These are phyloP conservation scores for Artemisia tridentata DNA, from an alignment of 129 eudicot genomes.

Conservation along the genomic window DNA sequence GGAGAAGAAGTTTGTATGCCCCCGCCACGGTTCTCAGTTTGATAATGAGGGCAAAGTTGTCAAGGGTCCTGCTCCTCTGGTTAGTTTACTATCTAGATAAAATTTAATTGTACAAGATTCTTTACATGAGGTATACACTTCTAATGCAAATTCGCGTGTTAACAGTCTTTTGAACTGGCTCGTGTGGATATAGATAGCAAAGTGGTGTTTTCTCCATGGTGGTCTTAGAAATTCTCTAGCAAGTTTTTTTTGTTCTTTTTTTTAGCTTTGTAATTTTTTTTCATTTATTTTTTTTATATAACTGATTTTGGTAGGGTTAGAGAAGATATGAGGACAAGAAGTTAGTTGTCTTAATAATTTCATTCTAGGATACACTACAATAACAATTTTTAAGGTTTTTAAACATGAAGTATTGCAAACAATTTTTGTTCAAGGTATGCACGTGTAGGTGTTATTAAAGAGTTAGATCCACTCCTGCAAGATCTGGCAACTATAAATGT, in stretches of 20 bases:
- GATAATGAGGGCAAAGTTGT: constrained; percentile 65
- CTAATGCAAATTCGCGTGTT: constrained; percentile 5
- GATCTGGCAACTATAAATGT: background rate
- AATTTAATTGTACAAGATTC: background rate
- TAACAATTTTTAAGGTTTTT: background rate
- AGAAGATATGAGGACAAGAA: background rate
- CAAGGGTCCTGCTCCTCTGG: constrained; percentile 79
- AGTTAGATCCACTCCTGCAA: background rate
- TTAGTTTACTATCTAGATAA: constrained; percentile 19
- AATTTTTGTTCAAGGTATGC: background rate
- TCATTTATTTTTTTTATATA: too few species aligned
- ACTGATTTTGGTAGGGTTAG: constrained; percentile 5
- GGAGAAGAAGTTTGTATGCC: constrained; percentile 92
- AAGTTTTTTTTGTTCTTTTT: background rate
- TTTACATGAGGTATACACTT: background rate
- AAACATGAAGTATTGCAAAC: background rate
- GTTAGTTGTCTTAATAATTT: background rate
- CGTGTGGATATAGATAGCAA: constrained; percentile 69
- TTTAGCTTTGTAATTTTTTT: background rate
- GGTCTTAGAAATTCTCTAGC: constrained; percentile 42
- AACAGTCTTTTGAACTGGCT: constrained; percentile 90
- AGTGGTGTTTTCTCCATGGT: constrained; percentile 87
- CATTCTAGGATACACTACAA: background rate
- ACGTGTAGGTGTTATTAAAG: background rate
- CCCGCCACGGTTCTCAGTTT: constrained; percentile 93